Percentiles rank a stretch among this genome's conserved stretches.
Conservation (phyloP, 495 filamentous ascomycete genomes). For the Penicillium longicatenatum region DNA sequence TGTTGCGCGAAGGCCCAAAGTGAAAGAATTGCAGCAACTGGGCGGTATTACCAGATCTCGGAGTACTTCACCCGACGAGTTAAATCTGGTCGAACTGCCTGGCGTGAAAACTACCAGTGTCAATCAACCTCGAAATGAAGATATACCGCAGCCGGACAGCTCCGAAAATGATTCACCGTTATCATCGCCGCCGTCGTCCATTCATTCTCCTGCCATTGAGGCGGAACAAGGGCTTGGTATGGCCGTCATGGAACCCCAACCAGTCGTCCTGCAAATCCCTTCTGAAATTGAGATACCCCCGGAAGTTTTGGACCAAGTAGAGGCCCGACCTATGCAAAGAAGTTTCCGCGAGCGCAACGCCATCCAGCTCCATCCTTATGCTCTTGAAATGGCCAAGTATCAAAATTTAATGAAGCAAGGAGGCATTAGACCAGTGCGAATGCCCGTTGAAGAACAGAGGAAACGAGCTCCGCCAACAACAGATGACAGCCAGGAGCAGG, state of each 20-base stretch:
- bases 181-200: slow-evolving; percentile 43
- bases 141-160: neutral
- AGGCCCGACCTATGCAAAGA: slow-evolving; percentile 37
- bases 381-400: slow-evolving; percentile 68
- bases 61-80: slow-evolving; percentile 35
- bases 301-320: slow-evolving; percentile 35
- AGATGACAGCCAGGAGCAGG: slow-evolving; percentile 55
- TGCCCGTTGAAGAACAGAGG: slow-evolving; percentile 36
- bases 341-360: slow-evolving; percentile 69
- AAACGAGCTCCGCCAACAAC: slow-evolving; percentile 36
- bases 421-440: slow-evolving; percentile 63
- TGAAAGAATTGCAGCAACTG: neutral
- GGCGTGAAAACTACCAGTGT: neutral
- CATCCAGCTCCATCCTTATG: slow-evolving; percentile 75
- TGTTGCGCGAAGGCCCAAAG: neutral
- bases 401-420: slow-evolving; percentile 58
- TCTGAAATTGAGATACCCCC: slow-evolving; percentile 32
- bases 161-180: slow-evolving; percentile 42
- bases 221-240: neutral
- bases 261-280: slow-evolving; percentile 18
- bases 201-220: slow-evolving; percentile 14
- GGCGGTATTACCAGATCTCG: slow-evolving; percentile 6
- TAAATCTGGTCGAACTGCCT: slow-evolving; percentile 22
- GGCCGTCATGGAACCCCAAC: neutral
- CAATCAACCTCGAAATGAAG: neutral